Conservation (phyloP, 768 basidiomycete genomes). For the Suillus plorans region DNA sequence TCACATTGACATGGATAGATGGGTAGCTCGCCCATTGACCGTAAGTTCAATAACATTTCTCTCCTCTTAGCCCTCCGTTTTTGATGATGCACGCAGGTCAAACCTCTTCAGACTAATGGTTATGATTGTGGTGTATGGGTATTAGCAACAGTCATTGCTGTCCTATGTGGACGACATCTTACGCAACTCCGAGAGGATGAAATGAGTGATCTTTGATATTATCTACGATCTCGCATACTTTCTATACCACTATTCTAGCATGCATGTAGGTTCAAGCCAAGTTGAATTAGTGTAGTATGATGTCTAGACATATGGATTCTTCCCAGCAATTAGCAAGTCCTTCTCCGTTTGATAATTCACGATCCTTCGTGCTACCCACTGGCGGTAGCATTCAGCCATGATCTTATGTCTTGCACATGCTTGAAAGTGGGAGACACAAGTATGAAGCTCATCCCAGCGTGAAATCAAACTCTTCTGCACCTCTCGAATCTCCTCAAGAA, state of each 20-base stretch:
- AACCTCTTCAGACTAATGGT: neutral
- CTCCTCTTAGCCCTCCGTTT: neutral
- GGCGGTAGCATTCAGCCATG: neutral
- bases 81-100: neutral
- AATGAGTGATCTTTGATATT: neutral
- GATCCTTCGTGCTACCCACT: neutral
- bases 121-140: neutral
- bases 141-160: neutral
- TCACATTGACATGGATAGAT: neutral
- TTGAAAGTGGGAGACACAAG: no score
- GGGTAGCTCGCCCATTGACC: neutral
- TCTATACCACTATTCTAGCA: neutral
- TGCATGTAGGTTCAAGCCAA: no score
- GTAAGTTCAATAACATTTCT: neutral
- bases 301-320: neutral
- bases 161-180: neutral
- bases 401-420: no score
- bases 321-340: neutral
- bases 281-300: no score
- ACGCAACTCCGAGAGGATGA: neutral
- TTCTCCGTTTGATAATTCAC: no score
- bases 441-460: no score
- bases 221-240: neutral
- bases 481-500: neutral
- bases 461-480: neutral